Evolutionary conservation across 768 basidiomycete species (phyloP).

Genomic region (Boletus pseudo-olivaceus): DNA sequence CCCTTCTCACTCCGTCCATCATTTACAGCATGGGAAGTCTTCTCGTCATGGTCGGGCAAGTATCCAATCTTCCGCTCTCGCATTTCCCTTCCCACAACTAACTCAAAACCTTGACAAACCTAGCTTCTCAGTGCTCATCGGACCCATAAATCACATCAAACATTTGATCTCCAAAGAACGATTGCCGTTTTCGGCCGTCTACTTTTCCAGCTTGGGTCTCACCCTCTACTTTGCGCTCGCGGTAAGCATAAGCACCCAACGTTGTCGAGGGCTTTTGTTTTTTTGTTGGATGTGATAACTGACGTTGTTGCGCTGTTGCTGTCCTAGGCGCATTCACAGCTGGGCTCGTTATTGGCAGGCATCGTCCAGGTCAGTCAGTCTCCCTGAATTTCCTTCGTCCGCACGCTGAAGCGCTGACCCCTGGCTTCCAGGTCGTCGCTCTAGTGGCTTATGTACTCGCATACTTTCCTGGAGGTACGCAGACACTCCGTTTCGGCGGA

Average conservation of each 20-base stretch:
- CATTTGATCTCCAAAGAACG: conserved; percentile 82
- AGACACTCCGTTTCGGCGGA: conserved; percentile 76
- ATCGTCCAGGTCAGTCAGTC: conserved; percentile 61
- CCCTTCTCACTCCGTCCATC: background rate
- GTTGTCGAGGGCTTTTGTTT: too few relatives aligned
- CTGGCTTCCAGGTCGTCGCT: conserved; percentile 57
- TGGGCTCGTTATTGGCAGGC: conserved; percentile 82
- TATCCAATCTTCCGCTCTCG: background rate
- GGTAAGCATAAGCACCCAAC: conserved; percentile 38
- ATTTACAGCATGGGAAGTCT: conserved; percentile 73
- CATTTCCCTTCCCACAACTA: background rate
- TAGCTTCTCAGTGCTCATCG: conserved; percentile 82
- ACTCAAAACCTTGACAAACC: background rate
- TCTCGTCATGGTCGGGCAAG: conserved; percentile 94
- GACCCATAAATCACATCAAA: conserved; percentile 89
- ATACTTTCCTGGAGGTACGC: conserved; percentile 90
- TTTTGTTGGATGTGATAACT: background rate
- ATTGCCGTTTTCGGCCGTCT: conserved; percentile 79
- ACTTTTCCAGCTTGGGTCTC: conserved; percentile 76
- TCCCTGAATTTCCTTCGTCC: background rate
- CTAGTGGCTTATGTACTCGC: conserved; percentile 87
- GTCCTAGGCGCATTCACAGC: conserved; percentile 69
- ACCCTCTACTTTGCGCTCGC: conserved; percentile 92
- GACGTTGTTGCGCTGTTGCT: background rate
- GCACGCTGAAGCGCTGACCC: background rate